Conservation (phyloP, 2,329 filamentous ascomycete genomes). For the Aspergillus thermomutatus region DNA sequence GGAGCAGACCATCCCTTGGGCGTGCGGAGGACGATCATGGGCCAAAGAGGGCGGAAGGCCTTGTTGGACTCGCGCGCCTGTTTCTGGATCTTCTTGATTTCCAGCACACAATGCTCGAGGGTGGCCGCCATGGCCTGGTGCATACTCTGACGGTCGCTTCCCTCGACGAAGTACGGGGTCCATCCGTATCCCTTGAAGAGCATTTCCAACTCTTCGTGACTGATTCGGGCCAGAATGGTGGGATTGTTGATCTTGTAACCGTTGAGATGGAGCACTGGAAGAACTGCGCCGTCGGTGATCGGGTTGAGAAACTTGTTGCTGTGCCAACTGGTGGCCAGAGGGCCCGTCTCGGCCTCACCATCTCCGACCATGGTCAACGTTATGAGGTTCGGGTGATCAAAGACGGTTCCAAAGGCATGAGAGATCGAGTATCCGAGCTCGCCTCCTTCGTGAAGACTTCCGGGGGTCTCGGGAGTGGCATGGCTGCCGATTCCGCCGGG, state of each 20-base stretch:
- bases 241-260: constrained; percentile 86
- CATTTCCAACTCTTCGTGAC: constrained; percentile 66
- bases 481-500: constrained; percentile 75
- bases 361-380: constrained; percentile 76
- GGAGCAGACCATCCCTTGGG: constrained; percentile 80
- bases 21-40: constrained; percentile 72
- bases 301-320: constrained; percentile 80
- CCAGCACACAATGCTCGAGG: constrained; percentile 66
- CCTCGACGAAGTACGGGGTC: constrained; percentile 77
- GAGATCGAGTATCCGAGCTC: constrained; percentile 80
- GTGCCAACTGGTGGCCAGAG: constrained; percentile 76
- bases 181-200: constrained; percentile 74
- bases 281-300: constrained; percentile 71
- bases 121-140: constrained; percentile 79
- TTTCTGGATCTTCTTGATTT: constrained; percentile 68
- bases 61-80: constrained; percentile 67
- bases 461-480: constrained; percentile 74
- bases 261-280: constrained; percentile 75
- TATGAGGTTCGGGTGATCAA: constrained; percentile 71
- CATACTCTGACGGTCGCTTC: constrained; percentile 69
- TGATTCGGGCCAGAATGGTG: constrained; percentile 68
- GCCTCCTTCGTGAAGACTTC: constrained; percentile 73
- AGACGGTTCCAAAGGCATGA: constrained; percentile 74
- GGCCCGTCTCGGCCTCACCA: constrained; percentile 77
- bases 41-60: constrained; percentile 69